Evolutionary conservation across 768 basidiomycete genomes (phyloP), one percentile per base, ranked within the genome.

Genomic region (Kwoniella sp.): DNA sequence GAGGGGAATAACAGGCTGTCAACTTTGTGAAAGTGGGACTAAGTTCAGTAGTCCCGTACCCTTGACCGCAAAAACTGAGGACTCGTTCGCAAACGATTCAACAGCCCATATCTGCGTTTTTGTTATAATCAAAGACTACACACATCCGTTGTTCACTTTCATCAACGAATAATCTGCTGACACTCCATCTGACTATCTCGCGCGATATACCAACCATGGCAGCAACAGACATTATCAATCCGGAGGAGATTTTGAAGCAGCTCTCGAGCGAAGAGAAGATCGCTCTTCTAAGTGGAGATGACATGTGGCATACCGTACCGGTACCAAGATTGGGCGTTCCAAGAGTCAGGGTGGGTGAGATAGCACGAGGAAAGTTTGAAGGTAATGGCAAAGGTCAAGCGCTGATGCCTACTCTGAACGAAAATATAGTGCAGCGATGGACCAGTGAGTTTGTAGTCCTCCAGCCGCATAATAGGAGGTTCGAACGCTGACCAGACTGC

Each of bases 291-390:
- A 56, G 60, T 30, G 72, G 70, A 13, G 58, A 61, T 51, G 72
- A 74, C 30, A 70, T 63, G 61, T 74, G 72, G 72, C 72, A 74
- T 68, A 72, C 71, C 1, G 65, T 61, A 24, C 60, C 71, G n/a
- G 47, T 72, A 12, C 63, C 63, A 21, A 61, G 63, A 25, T 46
- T 64, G 13, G 71, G 68, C 17, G 61, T 72, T 5, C 68, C 71
- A 1, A 55, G 65, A 19, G 71, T 69, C 15, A 33, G 71, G 63
- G 71, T 72, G 40, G 64, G 71, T 68, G 17, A 19, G 40, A 44
- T 44, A 9, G 17, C 40, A 10, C 40, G 40, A 3, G 8, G 40
- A 3, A 9, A 44, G 10, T 44, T 6, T 6, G 13, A 24, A 10
- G 50, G 40, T 47, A 12, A 47, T 44, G 22, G 22, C 24, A 13